Conservation (phyloP, 108 stramenopile genomes). For the Skeletonema costatum region DNA sequence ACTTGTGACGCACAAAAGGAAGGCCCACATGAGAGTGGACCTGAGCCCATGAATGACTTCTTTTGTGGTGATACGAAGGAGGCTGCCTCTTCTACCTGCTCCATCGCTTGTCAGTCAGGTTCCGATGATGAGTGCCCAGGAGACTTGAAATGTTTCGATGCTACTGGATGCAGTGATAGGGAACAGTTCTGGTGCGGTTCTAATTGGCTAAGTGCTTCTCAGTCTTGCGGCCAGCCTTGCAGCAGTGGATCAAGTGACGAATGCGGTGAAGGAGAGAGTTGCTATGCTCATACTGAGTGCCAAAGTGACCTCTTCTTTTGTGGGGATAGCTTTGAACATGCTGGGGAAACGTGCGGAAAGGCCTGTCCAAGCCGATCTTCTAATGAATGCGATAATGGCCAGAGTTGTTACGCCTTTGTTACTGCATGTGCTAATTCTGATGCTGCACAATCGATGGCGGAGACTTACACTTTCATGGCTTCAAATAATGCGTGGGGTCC, state of each 20-base stretch:
- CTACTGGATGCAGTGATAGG: conserved; percentile 34
- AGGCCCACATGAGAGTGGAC: background rate
- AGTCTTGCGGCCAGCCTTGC: conserved; percentile 30
- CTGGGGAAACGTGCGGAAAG: conserved; percentile 21
- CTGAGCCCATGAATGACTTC: conserved; percentile 26
- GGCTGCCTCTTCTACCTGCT: conserved; percentile 31
- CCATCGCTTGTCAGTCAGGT: conserved; percentile 37
- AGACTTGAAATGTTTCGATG: conserved; percentile 31
- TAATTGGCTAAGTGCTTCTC: conserved; percentile 32
- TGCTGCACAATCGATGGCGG: background rate
- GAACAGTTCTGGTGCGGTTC: conserved; percentile 40
- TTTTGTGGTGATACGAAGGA: conserved; percentile 40
- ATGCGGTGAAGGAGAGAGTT: conserved; percentile 26
- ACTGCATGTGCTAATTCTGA: conserved; percentile 12
- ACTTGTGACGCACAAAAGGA: conserved; percentile 28
- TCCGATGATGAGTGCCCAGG: conserved; percentile 38
- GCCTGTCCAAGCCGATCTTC: conserved; percentile 24
- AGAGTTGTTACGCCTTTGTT: conserved; percentile 39
- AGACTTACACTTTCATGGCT: background rate
- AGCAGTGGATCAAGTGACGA: conserved; percentile 38
- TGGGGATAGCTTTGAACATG: conserved; percentile 31
- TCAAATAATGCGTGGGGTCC: background rate
- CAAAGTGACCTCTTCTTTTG: conserved; percentile 35
- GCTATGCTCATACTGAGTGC: conserved; percentile 42
- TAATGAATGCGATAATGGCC: conserved; percentile 24